Conservation (phyloP, 2,329 filamentous ascomycete genomes). For the Calonectria hongkongensis region DNA sequence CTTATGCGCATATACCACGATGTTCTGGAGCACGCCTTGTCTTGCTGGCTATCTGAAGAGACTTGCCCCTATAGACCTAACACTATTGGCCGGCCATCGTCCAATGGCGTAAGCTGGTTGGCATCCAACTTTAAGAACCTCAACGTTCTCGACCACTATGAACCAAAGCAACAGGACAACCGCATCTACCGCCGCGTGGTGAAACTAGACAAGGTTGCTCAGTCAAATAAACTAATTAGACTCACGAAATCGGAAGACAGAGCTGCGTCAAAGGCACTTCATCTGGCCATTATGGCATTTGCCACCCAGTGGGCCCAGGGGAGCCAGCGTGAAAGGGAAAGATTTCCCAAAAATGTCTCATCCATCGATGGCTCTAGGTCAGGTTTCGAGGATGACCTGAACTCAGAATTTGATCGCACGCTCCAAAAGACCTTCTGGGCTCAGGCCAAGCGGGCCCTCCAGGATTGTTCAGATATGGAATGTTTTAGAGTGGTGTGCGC, state of each 20-base stretch:
- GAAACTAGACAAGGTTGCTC: slow-evolving; percentile 67
- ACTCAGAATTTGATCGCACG: slow-evolving; percentile 61
- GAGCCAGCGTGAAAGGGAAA: slow-evolving; percentile 53
- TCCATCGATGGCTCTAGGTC: slow-evolving; percentile 51
- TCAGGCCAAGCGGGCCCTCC: slow-evolving; percentile 60
- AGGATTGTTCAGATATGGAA: slow-evolving; percentile 61
- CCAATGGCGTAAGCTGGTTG: slow-evolving; percentile 55
- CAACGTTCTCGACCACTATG: slow-evolving; percentile 49
- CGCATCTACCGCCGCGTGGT: slow-evolving; percentile 70
- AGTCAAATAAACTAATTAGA: slow-evolving; percentile 62
- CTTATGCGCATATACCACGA: slow-evolving; percentile 69
- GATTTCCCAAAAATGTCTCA: slow-evolving; percentile 49
- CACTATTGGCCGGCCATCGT: slow-evolving; percentile 45
- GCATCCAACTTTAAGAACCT: slow-evolving; percentile 53
- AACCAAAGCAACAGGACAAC: slow-evolving; percentile 59
- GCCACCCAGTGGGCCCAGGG: slow-evolving; percentile 68
- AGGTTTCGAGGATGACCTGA: slow-evolving; percentile 51
- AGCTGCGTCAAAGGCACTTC: slow-evolving; percentile 66
- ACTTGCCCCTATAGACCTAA: slow-evolving; percentile 69
- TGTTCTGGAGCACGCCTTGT: slow-evolving; percentile 71
- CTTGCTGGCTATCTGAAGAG: slow-evolving; percentile 72
- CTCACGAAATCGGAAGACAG: slow-evolving; percentile 65
- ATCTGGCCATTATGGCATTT: slow-evolving; percentile 71
- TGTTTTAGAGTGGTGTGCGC: slow-evolving; percentile 64
- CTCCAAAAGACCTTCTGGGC: slow-evolving; percentile 63